Percentiles rank a stretch among this genome's conserved stretches.
Conservation (phyloP, 2,329 filamentous ascomycete genomes). For the Fusarium denticulatum region DNA sequence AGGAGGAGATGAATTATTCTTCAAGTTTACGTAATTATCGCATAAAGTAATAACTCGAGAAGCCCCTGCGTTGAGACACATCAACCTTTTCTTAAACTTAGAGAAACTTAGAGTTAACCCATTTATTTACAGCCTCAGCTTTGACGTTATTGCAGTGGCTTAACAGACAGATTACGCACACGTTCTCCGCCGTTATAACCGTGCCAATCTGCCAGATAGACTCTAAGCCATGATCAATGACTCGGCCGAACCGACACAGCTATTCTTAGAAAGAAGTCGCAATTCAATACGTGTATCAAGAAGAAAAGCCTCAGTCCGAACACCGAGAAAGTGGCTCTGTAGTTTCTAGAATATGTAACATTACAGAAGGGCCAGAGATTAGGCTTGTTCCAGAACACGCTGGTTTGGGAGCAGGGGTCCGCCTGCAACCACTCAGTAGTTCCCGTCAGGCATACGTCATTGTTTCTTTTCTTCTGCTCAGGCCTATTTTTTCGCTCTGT, state of each 20-base stretch:
- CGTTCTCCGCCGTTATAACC: not conserved
- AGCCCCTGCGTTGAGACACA: not conserved
- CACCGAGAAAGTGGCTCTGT: constrained; percentile 1
- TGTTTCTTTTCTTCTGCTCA: not conserved
- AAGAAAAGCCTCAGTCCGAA: not conserved
- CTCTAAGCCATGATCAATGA: not conserved
- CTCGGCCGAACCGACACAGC: constrained; percentile 1
- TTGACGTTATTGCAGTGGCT: constrained; percentile 1
- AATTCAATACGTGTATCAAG: not conserved
- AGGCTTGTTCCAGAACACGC: constrained; percentile 19
- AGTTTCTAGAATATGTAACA: constrained; percentile 24
- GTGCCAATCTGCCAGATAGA: not conserved
- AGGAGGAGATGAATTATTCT: not conserved
- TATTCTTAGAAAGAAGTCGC: constrained; percentile 16
- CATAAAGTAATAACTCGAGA: not conserved
- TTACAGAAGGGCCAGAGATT: not conserved
- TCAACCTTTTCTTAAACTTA: not conserved
- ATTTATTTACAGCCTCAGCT: not conserved
- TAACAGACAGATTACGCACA: not conserved
- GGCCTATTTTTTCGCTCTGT: not conserved
- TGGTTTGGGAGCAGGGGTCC: constrained; percentile 14
- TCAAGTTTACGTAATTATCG: not conserved
- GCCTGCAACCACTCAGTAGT: constrained; percentile 27
- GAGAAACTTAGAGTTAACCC: not conserved
- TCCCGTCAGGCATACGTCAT: constrained; percentile 37